These are phyloP conservation scores for Cyberlindnera galapagoensis DNA, from an alignment of 805 yeast genomes.

Conservation along the genomic window DNA sequence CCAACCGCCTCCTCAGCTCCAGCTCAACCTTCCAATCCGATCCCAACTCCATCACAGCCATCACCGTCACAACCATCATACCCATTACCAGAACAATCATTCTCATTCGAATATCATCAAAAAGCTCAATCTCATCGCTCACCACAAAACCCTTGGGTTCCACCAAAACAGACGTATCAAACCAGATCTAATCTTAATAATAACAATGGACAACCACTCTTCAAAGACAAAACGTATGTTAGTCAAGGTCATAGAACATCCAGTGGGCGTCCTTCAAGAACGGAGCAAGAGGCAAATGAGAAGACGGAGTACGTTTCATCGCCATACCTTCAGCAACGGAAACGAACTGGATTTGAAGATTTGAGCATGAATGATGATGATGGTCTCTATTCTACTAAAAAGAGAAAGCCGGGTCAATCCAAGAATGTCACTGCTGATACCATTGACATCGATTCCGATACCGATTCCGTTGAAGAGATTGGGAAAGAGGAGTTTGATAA, in stretches of 20 bases:
- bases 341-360: neutral
- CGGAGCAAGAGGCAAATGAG: constrained; percentile 5
- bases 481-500: constrained; percentile 3
- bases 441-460: neutral
- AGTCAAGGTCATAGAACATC: neutral
- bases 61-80: neutral
- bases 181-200: too few relatives aligned
- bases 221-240: neutral
- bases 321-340: neutral
- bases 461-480: constrained; percentile 8
- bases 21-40: too few relatives aligned
- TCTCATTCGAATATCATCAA: neutral
- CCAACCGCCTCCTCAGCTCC: too few relatives aligned
- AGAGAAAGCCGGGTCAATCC: neutral
- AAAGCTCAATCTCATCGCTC: too few relatives aligned
- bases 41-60: constrained; percentile 1
- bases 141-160: neutral
- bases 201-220: too few relatives aligned
- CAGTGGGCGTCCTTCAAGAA: constrained; percentile 4
- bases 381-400: too few relatives aligned
- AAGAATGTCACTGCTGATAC: neutral
- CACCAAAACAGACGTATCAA: too few relatives aligned
- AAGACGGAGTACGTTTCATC: constrained; percentile 4
- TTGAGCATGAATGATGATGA: neutral
- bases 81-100: neutral